A percentile compares a stretch with the other conserved stretches of the same genome.
phyloP scores from a whole-genome alignment of 768 basidiomycete species.

The Mycena epipterygia region DNA sequence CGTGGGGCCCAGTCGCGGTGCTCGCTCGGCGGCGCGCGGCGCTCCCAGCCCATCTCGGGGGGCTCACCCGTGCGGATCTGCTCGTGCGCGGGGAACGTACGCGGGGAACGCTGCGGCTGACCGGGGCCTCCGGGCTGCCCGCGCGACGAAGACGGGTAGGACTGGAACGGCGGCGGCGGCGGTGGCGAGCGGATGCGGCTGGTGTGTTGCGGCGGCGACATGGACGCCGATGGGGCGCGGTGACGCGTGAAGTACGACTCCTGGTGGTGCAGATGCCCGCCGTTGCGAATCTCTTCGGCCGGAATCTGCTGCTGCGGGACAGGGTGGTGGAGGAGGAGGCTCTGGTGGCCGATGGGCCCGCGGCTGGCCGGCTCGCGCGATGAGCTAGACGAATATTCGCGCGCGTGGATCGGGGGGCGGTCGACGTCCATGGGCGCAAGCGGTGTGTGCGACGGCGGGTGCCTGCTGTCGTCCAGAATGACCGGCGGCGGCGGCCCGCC shows the following conservation, averaged over 20 bases:
- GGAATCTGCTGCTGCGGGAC: constrained; percentile 70
- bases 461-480: constrained; percentile 81
- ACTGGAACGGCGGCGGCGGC: constrained; percentile 60
- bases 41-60: constrained; percentile 72
- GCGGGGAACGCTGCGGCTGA: constrained; percentile 72
- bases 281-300: constrained; percentile 65
- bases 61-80: constrained; percentile 57
- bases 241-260: constrained; percentile 70
- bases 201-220: constrained; percentile 68
- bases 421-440: constrained; percentile 88
- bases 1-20: constrained; percentile 34
- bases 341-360: constrained; percentile 69
- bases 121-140: constrained; percentile 66
- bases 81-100: constrained; percentile 68
- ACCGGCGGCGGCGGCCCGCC: constrained; percentile 89
- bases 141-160: constrained; percentile 57
- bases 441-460: constrained; percentile 74
- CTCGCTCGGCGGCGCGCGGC: constrained; percentile 59
- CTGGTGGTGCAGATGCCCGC: constrained; percentile 61
- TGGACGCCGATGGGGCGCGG: constrained; percentile 69
- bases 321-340: constrained; percentile 76
- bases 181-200: constrained; percentile 67
- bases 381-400: constrained; percentile 64
- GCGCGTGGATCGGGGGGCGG: constrained; percentile 63
- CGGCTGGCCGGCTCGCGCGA: constrained; percentile 54